Evolutionary conservation across 1,284 basidiomycete species (phyloP), one percentile per base, ranked within the genome.

Genomic region (Ceratobasidium sp.): DNA sequence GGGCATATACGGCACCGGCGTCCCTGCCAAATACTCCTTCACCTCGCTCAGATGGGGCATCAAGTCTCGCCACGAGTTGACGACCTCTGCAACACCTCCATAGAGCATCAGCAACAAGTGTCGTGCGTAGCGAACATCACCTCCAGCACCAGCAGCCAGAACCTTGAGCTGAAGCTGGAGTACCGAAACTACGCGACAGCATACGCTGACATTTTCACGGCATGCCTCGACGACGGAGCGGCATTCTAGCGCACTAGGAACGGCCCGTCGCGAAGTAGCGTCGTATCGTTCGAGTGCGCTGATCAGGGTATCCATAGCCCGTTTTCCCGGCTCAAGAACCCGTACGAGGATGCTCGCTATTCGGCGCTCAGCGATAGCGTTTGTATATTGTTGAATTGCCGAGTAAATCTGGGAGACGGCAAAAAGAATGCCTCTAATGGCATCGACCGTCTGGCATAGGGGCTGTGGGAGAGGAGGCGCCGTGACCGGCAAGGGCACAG

Each of bases 271-370:
- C 69, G 92, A 91, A 76, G 89, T 86, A 1, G 90, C 86, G 79
- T 99, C 97, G 80, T 98, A 98, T 21, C 91, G 89, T 79, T 98
- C 97, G 54, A 99, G 85, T 0, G 94, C 89, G 73, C 89, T 87
- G 79, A 98, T 97, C 14, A 99, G 84, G 73, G 89, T 88, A 71
- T 87, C 85, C 85, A 98, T 92, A 76, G 93, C 93, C 59, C 84
- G 82, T 77, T 89, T 91, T 0, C 95, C 94, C 7, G 94, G 91
- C 76, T 94, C 91, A 73, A 96, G 86, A 25, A 96, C 91, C 77
- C 94, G 92, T 63, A 88, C 84, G 73, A 98, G 84, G 4, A 94
- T 87, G 4, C 89, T 88, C 12, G 92, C 88, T 40, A 97, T 80
- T 30, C 51, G 82, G n/a, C 94, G 87, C 74, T 96, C 94, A 77